Evolutionary conservation across 495 filamentous ascomycete species (phyloP).

Genomic region (Opeltia flavorubescens): DNA sequence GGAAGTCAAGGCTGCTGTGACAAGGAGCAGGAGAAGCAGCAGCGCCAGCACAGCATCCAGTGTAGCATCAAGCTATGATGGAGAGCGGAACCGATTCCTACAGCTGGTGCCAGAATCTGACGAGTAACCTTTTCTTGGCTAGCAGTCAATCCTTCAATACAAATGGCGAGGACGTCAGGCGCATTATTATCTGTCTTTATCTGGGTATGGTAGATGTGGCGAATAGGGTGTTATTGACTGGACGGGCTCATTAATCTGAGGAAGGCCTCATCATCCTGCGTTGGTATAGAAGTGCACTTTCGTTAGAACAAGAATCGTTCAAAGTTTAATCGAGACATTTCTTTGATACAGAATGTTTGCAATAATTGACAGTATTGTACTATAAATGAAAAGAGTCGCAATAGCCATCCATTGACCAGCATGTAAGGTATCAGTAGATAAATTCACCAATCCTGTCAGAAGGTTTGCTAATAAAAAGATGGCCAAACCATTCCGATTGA

Average conservation of each 20-base stretch:
- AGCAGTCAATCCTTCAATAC: neutral
- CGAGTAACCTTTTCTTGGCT: neutral
- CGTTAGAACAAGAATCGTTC: slow-evolving; percentile 8
- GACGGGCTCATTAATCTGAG: neutral
- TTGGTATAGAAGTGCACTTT: neutral
- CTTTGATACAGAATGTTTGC: slow-evolving; percentile 58
- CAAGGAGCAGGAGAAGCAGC: slow-evolving; percentile 1
- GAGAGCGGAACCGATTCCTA: neutral
- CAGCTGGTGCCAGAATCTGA: slow-evolving; percentile 2
- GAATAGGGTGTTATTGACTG: neutral
- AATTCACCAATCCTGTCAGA: slow-evolving; percentile 75
- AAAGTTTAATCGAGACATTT: slow-evolving; percentile 67
- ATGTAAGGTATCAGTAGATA: slow-evolving; percentile 69
- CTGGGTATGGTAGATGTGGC: neutral
- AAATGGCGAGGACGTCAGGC: neutral
- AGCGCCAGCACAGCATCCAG: slow-evolving; percentile 6
- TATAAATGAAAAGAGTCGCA: slow-evolving; percentile 61
- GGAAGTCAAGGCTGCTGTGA: neutral
- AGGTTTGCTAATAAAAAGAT: slow-evolving; percentile 84
- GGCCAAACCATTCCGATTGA: slow-evolving; percentile 76
- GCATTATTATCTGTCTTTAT: neutral
- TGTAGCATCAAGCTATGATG: neutral
- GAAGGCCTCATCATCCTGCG: neutral
- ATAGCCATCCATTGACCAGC: slow-evolving; percentile 47
- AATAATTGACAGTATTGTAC: slow-evolving; percentile 44